Conservation (phyloP, 441 rosid genomes). For the Kokia cookei region DNA sequence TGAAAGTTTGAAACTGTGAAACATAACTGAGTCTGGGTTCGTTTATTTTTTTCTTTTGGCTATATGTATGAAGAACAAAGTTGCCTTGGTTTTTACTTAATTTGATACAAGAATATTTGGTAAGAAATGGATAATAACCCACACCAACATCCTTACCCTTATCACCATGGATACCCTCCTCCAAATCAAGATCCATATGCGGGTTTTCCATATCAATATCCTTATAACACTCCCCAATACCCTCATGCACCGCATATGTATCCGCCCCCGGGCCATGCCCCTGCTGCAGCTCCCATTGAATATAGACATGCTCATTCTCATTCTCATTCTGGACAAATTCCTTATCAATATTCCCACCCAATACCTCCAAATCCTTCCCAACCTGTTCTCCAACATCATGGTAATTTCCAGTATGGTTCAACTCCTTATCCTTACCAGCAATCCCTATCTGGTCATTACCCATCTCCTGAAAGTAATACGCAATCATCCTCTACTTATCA, state of each 20-base stretch:
- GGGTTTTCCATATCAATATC: constrained; percentile 27
- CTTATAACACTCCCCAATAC: constrained; percentile 30
- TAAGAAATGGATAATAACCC: constrained; percentile 42
- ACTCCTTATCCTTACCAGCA: constrained; percentile 37
- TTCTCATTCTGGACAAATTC: constrained; percentile 12
- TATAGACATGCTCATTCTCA: constrained; percentile 12
- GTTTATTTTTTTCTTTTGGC: not conserved
- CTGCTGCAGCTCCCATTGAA: constrained; percentile 34
- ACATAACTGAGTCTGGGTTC: not conserved
- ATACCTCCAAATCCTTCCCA: constrained; percentile 27
- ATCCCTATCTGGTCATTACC: constrained; percentile 16
- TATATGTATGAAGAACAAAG: constrained; percentile 2
- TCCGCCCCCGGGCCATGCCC: constrained; percentile 9
- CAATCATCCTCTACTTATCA: constrained; percentile 32
- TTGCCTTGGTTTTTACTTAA: not conserved
- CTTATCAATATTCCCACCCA: constrained; percentile 32
- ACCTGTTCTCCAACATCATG: constrained; percentile 30
- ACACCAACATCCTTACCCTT: constrained; percentile 29
- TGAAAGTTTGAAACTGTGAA: not conserved
- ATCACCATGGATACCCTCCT: constrained; percentile 38
- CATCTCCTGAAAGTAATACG: constrained; percentile 27
- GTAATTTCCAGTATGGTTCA: constrained; percentile 41
- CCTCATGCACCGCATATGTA: constrained; percentile 36
- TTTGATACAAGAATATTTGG: not conserved
- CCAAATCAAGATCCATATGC: constrained; percentile 38